A percentile compares a stretch with the other conserved stretches of the same genome.
Conservation (phyloP, 1,284 basidiomycete genomes). For the Phenoliferia sp. region DNA sequence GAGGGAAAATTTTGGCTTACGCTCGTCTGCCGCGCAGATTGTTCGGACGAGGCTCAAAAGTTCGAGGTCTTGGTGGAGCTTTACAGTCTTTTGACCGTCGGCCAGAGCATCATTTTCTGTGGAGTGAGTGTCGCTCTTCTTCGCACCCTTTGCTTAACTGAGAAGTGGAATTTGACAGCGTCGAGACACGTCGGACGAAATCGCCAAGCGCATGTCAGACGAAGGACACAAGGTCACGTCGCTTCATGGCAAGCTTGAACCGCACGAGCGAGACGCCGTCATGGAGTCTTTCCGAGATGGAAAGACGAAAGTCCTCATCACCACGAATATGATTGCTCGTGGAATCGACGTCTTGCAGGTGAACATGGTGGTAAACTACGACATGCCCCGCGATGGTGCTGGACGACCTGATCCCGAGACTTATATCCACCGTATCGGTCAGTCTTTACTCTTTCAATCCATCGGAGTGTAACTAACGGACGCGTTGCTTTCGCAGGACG, state of each 20-base stretch:
- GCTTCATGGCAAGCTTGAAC: constrained; percentile 89
- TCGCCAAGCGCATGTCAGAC: constrained; percentile 79
- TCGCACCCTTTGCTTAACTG: neutral
- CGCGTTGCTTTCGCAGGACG: constrained; percentile 55
- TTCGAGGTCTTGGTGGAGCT: constrained; percentile 91
- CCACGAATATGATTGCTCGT: constrained; percentile 96
- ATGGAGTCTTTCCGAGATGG: constrained; percentile 96
- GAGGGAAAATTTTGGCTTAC: too few relatives aligned
- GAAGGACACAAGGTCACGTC: constrained; percentile 97
- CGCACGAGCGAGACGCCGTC: constrained; percentile 78
- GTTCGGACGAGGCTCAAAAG: constrained; percentile 74
- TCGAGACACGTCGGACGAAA: constrained; percentile 86
- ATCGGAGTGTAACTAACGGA: neutral
- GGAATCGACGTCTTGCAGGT: constrained; percentile 99
- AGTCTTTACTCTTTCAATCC: constrained; percentile 37
- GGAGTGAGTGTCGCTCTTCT: constrained; percentile 52
- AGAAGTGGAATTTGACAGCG: constrained; percentile 50
- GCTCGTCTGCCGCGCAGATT: constrained; percentile 28
- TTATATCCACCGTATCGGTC: constrained; percentile 96
- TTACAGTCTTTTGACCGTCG: constrained; percentile 87
- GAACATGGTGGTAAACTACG: constrained; percentile 92
- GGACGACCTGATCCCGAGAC: constrained; percentile 84
- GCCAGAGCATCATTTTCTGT: constrained; percentile 96
- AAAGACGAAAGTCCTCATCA: constrained; percentile 94
- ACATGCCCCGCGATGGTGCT: constrained; percentile 72